A percentile compares a stretch with the other conserved stretches of the same genome.
These are phyloP conservation scores for Yamadazyma takamatsuzukensis DNA, from an alignment of 805 yeast genomes.

Conservation along the genomic window DNA sequence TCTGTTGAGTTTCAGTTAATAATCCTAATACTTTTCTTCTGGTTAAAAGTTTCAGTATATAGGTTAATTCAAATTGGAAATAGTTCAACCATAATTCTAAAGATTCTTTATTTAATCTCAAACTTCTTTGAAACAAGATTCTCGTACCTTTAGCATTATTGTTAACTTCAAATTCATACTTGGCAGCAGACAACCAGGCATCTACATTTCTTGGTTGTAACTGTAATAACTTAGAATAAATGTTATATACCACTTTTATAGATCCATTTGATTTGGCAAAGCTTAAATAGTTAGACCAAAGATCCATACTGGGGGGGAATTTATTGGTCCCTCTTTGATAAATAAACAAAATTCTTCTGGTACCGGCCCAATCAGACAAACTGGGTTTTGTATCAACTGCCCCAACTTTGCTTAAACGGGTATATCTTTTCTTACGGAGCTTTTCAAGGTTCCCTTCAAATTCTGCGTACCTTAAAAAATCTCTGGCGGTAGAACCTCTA, in stretches of 20 bases:
- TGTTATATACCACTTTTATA: constrained; percentile 66
- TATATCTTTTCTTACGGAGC: constrained; percentile 67
- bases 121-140: constrained; percentile 75
- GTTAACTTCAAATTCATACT: constrained; percentile 85
- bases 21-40: constrained; percentile 81
- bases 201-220: constrained; percentile 88
- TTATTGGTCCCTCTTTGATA: constrained; percentile 78
- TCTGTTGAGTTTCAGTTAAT: constrained; percentile 68
- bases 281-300: constrained; percentile 77
- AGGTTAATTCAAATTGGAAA: constrained; percentile 82
- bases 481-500: constrained; percentile 74
- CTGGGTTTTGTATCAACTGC: constrained; percentile 59
- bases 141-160: constrained; percentile 89
- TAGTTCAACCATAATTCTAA: constrained; percentile 78
- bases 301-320: constrained; percentile 69
- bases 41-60: constrained; percentile 76
- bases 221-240: constrained; percentile 73
- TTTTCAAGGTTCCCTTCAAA: constrained; percentile 80
- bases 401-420: constrained; percentile 53
- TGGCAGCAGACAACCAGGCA: constrained; percentile 94
- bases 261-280: constrained; percentile 67
- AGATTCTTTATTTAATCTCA: constrained; percentile 78
- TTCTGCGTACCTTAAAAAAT: constrained; percentile 72
- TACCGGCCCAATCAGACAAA: constrained; percentile 83
- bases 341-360: constrained; percentile 74